Evolutionary conservation across 192 early-diverging fungal species (phyloP).

Genomic region (Kickxella alabastrina): DNA sequence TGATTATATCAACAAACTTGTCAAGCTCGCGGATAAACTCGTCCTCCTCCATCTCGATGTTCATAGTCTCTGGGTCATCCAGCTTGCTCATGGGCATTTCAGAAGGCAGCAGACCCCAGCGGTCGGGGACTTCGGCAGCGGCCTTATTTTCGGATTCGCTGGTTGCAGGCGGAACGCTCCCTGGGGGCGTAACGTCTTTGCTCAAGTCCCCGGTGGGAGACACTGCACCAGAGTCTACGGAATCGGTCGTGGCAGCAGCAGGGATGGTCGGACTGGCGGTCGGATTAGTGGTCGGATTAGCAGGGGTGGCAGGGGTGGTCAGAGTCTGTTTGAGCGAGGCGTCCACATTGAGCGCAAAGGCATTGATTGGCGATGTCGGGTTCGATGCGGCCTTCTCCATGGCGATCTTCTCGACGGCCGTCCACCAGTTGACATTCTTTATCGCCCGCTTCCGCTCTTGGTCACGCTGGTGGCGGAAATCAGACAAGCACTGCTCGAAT

Average conservation of each 20-base stretch:
- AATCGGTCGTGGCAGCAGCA: constrained; percentile 2
- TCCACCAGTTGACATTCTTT: constrained; percentile 79
- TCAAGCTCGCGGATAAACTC: constrained; percentile 53
- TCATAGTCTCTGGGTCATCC: constrained; percentile 37
- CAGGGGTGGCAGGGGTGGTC: background rate
- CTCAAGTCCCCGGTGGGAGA: background rate
- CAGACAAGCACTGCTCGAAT: constrained; percentile 93
- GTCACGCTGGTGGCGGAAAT: constrained; percentile 88
- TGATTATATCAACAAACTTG: constrained; percentile 51
- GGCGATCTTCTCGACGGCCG: constrained; percentile 61
- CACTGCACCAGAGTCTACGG: background rate
- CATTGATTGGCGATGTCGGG: background rate
- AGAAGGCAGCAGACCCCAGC: constrained; percentile 5
- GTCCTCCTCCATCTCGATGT: constrained; percentile 49
- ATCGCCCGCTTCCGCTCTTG: constrained; percentile 77
- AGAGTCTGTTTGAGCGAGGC: background rate
- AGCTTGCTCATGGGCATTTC: constrained; percentile 48
- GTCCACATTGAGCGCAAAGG: background rate
- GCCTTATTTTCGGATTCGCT: background rate
- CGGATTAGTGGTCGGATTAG: background rate
- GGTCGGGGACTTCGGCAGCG: constrained; percentile 1
- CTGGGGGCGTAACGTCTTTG: too few relatives aligned
- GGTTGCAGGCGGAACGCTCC: background rate
- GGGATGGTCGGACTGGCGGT: background rate
- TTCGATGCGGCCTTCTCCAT: constrained; percentile 14